Base-by-base conservation (phyloP, 257 asterid genomes). In the Henckelia pumila region DNA sequence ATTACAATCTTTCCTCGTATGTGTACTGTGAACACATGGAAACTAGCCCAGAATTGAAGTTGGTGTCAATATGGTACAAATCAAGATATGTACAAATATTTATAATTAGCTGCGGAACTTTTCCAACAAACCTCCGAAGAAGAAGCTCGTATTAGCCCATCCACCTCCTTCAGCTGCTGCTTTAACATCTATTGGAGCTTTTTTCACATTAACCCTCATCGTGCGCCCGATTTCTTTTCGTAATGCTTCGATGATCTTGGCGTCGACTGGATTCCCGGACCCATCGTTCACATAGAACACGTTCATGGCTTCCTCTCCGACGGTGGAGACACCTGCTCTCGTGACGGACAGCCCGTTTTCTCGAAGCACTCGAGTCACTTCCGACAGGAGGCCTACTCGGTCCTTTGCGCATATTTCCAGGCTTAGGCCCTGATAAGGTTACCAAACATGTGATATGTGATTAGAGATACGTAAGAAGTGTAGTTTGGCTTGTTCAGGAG, bases 351-450 rank as follows among this genome's bases (percentile, higher is more conserved):
- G 91, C 30, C 97, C 96, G 21, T 87, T 80, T 73, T 93, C 99
- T 71, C 96, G 79, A 8, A 93, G 89, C 59, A 93, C 80, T 77
- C 99, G 80, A 17, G 97, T 93, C 21, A 88, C 97, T 71, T 93
- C 95, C 1, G 96, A 90, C 57, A 93, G 92, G 58, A 93, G 78
- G 5, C 97, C 99, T n/a, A 93, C 95, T 25, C 97, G 83, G 77
- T 93, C 99, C 81, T 90, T 90, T 44, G 99, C 97, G 22, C 99
- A 82, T 50, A 93, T 80, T 75, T 93, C 97, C 73, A 90, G 76
- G 77, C 95, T 86, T 62, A 88, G 78, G 21, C 96, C 99, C 96
- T 93, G 83, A 60, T 69, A 13, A 44, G 24, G 33, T 68, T 69
- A 3, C 57, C 61, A 23, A 44, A 25, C 55, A 3, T 3, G 8